A percentile compares a stretch with the other conserved stretches of the same genome.
These are phyloP conservation scores for Sporothrix protearum DNA, from an alignment of 2,329 filamentous ascomycete species.

Conservation along the genomic window DNA sequence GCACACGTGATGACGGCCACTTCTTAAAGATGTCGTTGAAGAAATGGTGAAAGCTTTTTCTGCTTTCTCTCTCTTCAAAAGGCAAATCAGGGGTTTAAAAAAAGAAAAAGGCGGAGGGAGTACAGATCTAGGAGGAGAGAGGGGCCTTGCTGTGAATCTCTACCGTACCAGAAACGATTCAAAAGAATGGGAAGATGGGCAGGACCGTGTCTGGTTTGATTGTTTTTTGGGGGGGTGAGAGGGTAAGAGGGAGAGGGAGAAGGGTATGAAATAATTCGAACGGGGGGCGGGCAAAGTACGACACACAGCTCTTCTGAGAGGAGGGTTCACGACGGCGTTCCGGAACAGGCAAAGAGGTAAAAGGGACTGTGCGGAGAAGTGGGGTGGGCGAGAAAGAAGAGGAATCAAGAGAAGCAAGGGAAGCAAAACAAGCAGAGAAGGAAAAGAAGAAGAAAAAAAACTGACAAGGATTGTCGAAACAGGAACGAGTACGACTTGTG, in stretches of 20 bases:
- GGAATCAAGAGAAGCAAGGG: neutral
- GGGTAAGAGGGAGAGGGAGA: neutral
- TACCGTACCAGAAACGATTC: neutral
- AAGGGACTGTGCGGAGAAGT: conserved; percentile 13
- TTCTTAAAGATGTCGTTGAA: neutral
- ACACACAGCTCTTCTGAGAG: neutral
- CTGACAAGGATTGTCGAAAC: neutral
- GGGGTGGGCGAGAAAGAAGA: neutral
- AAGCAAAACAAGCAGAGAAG: too few species aligned
- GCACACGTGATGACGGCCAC: neutral
- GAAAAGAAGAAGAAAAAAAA: neutral
- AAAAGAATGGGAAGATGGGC: conserved; percentile 6
- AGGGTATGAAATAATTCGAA: neutral
- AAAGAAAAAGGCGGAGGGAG: neutral
- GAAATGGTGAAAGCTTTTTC: neutral
- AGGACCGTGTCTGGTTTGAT: neutral
- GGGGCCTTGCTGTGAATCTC: neutral
- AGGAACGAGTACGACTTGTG: neutral
- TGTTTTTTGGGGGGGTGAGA: neutral
- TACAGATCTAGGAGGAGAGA: neutral
- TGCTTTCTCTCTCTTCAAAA: neutral
- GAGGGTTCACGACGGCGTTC: conserved; percentile 1
- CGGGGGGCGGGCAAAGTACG: neutral
- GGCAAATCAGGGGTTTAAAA: neutral
- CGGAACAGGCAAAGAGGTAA: conserved; percentile 4